Evolutionary conservation across 1,284 basidiomycete genomes (phyloP).

Genomic region (Erythrobasidium hasegawianum): DNA sequence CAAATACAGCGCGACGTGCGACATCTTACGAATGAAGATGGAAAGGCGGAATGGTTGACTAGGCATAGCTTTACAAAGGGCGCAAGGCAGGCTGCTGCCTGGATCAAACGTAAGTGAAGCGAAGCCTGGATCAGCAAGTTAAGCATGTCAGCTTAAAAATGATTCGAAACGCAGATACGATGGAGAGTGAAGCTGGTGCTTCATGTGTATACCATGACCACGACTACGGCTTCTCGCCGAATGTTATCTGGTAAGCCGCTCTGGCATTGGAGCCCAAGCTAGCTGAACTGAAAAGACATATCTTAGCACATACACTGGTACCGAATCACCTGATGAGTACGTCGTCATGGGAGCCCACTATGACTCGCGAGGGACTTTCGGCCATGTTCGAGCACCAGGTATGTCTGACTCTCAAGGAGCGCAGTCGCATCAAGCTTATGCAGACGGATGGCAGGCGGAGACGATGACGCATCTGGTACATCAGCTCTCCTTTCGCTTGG

Average conservation of each 20-base stretch:
- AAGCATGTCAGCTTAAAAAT: too few relatives aligned
- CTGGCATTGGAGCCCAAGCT: too few relatives aligned
- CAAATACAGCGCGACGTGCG: conserved; percentile 21
- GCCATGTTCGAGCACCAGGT: conserved; percentile 35
- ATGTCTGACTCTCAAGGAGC: too few relatives aligned
- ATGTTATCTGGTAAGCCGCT: conserved; percentile 22
- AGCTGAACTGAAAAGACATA: neutral
- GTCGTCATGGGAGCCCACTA: conserved; percentile 47
- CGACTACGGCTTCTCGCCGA: conserved; percentile 17
- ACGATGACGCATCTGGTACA: conserved; percentile 45
- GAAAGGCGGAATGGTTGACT: conserved; percentile 17
- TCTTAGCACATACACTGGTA: conserved; percentile 17
- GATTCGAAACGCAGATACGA: conserved; percentile 3
- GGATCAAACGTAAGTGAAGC: conserved; percentile 30
- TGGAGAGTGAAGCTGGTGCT: conserved; percentile 17
- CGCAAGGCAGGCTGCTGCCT: conserved; percentile 14
- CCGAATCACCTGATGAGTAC: conserved; percentile 20
- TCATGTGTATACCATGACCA: conserved; percentile 27
- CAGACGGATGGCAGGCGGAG: conserved; percentile 45
- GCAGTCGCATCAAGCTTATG: too few relatives aligned
- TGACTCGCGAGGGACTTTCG: conserved; percentile 46
- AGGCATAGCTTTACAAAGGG: conserved; percentile 32
- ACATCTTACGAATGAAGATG: conserved; percentile 33
- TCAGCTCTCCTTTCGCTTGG: conserved; percentile 46
- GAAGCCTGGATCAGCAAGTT: too few relatives aligned